Percentiles rank a stretch among this genome's conserved stretches.
phyloP scores from a whole-genome alignment of 1,284 basidiomycete species.

The Phellinidium pouzarii region DNA sequence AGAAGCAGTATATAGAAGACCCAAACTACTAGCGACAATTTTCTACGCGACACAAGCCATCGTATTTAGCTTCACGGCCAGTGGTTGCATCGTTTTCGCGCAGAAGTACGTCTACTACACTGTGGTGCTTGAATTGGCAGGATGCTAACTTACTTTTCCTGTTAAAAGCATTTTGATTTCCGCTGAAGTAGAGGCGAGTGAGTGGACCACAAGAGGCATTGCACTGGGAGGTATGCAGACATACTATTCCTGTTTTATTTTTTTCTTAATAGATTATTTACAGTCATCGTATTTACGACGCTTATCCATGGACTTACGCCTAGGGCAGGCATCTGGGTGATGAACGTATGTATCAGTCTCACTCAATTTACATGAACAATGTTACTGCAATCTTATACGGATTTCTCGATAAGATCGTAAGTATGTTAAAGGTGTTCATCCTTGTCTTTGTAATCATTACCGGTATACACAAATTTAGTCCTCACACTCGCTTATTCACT shows the following conservation, averaged over 20 bases:
- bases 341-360: conserved; percentile 34
- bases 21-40: conserved; percentile 40
- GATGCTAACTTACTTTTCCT: neutral
- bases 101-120: conserved; percentile 29
- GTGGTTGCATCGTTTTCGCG: conserved; percentile 48
- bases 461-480: conserved; percentile 21
- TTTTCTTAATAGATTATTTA: neutral
- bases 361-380: no score
- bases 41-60: conserved; percentile 44
- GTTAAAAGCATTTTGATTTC: conserved; percentile 40
- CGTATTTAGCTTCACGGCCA: conserved; percentile 46
- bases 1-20: conserved; percentile 41
- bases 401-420: conserved; percentile 28
- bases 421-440: conserved; percentile 37
- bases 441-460: conserved; percentile 35
- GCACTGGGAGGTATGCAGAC: conserved; percentile 47
- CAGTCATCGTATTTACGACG: conserved; percentile 39
- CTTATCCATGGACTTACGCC: conserved; percentile 42
- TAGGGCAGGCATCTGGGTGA: conserved; percentile 37
- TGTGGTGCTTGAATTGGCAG: neutral
- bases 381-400: neutral
- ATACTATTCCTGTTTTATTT: conserved; percentile 8
- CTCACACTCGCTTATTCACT: neutral
- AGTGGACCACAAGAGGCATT: conserved; percentile 51
- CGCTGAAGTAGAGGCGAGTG: conserved; percentile 33